Evolutionary conservation across 75 land plant genomes (phyloP).

Genomic region (Cunninghamia lanceolata): DNA sequence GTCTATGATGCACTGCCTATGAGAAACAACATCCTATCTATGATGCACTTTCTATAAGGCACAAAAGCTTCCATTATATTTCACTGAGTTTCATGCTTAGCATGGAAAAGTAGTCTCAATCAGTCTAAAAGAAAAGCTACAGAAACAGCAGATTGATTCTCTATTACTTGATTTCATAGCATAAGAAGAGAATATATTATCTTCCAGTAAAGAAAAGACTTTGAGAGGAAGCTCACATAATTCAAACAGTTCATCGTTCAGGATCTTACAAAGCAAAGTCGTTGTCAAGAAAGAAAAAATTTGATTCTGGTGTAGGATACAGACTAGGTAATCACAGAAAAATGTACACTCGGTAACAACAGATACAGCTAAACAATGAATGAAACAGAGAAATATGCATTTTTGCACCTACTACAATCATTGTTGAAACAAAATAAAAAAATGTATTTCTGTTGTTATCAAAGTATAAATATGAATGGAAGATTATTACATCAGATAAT

Average conservation of each 20-base stretch:
- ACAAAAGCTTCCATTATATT: neutral
- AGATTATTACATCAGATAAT: too few relatives aligned
- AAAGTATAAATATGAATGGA: too few relatives aligned
- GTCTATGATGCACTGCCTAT: neutral
- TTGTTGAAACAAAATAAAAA: too few relatives aligned
- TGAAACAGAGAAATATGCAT: too few relatives aligned
- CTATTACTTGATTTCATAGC: neutral
- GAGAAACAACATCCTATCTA: neutral
- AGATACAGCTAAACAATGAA: too few relatives aligned
- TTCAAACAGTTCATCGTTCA: neutral
- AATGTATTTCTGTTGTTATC: too few relatives aligned
- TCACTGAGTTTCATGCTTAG: neutral
- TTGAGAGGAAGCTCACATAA: neutral
- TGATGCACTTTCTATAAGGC: neutral
- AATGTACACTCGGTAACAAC: too few relatives aligned
- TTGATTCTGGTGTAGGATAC: neutral
- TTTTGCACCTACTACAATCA: too few relatives aligned
- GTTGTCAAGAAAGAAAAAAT: neutral
- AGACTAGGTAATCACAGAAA: neutral
- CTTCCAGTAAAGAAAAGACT: neutral
- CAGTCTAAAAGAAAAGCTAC: neutral
- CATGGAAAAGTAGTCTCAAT: neutral
- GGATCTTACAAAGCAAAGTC: neutral
- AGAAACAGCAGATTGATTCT: neutral
- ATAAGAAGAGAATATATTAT: neutral